Base-by-base conservation (phyloP, 257 asterid genomes). In the Parsonsia alboflavescens region DNA sequence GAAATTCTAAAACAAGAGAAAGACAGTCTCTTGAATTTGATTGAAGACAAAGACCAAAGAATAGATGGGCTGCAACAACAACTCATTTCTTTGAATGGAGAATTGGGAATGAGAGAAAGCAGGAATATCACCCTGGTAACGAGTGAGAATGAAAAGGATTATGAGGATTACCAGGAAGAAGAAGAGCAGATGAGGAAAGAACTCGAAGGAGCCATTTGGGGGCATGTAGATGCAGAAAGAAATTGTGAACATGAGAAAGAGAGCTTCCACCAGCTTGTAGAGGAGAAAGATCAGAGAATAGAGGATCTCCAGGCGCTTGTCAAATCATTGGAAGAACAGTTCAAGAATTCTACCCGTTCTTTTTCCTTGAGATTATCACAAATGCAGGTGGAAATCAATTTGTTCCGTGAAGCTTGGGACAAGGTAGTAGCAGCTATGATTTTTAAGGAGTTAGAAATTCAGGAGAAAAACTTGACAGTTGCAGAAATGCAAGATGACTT, bases 281-380 rank as follows among this genome's bases (percentile, higher is more conserved):
- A 86, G 76, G 95, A 89, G 88, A 89, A 82, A 81, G 87, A 89
- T 68, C 85, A 86, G 77, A 89, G 86, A 78, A 87, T 86, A 79
- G 76, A 68, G 57, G 86, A 89, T 68, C 88, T 89, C 73, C 96
- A 93, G 88, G 88, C 77, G 84, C 93, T 86, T 72, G 91, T 93
- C 70, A 83, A 82, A 57, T 87, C 96, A 30, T 74, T 91, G 79
- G 98, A 93, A 72, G 78, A 74, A 17, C 97, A 93, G 78, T 87
- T 91, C 65, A 89, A 94, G 71, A 89, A 86, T 24, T 91, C 96
- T 36, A 79, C 83, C 4, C 2, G 78, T 76, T 85, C 90, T 1
- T 94, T 90, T 73, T 89, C 90, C 16, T 88, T 84, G 3, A 86
- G 71, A 52, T 76, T 91, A 21, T 53, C 85, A 2, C 83, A 81